Evolutionary conservation across 2,329 filamentous ascomycete genomes (phyloP), one percentile per base, ranked within the genome.

Genomic region (Aspergillus flavus): DNA sequence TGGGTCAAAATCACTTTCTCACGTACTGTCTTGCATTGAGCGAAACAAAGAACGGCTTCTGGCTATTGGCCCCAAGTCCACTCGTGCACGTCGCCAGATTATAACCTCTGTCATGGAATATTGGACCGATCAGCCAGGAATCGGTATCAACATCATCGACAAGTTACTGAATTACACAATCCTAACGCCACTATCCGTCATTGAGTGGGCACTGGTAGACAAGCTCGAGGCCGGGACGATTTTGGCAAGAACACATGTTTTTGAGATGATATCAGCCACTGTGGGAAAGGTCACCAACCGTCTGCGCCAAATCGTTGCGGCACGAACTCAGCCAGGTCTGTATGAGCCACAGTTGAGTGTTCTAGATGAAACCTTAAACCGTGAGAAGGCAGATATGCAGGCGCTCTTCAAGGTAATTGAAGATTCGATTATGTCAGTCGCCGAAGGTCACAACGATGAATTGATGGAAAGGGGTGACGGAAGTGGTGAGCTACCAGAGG

Each of bases 161-260:
- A 98, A 98, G 79, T 86, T 99, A 6, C 89, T 99, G 70, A 99
- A 98, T 81, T 99, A 97, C 81, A 94, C 92, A 16, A 97, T 99
- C 71, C 85, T 99, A 41, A 93, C 91, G 10, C 95, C 95, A 0
- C 83, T 89, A 62, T 90, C 89, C 19, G 93, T 99, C 32, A 86
- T 97, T 55, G 89, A 96, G 73, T 99, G 95, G 95, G 92, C 92
- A 0, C 84, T 99, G 14, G 84, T 88, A 36, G 88, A 92, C 65
- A 83, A 83, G 65, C 79, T 89, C 59, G 81, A 86, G 23, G 86
- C 87, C 2, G 91, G 91, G 56, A 85, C 86, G 50, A 85, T 86
- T 3, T 86, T 99, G 14, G 87, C 90, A 12, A 86, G 91, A 69
- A 83, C 89, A 7, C 89, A 94, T 80, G 84, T 96, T 11, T 97